Base-by-base conservation (phyloP, 176 grass and related monocot genomes). In the Melocanna baccifera region DNA sequence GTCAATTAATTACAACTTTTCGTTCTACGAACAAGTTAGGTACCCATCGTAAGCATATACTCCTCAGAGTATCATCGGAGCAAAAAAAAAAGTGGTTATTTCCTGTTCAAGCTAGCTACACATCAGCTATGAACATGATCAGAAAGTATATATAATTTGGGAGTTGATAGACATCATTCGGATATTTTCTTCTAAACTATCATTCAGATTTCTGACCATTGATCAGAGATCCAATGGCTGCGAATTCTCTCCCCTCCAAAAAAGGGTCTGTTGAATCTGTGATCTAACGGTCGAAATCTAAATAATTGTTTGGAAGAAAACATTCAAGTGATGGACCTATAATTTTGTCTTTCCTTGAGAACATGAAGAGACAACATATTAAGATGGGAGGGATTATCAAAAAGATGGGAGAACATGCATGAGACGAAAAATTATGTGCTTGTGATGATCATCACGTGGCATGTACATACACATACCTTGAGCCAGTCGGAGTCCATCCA, bases 401-500 rank as follows among this genome's bases (percentile, higher is more conserved):
- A 40, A 25, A 13, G 37, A 78, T 11, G 56, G n/a, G 36, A 28
- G 20, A 22, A 12, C 50, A 71, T 1, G 12, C 39, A 40, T 51
- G 45, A 84, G 43, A 65, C 19, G 30, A 61, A 59, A 67, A 73
- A 29, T 7, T 20, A 43, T 30, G 62, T 64, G n/a, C 3, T 26
- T 26, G 28, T 4, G 46, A 28, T 64, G 22, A 67, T 55, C 5
- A 30, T 4, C 20, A 9, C 18, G 4, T 6, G 34, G 62, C 6
- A 26, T 19, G 4, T 62, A 30, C 5, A 22, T 29, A 28, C 78
- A 43, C 78, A 37, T 93, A 96, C 94, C 94, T 96, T 96, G 77
- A 96, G 85, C 94, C 91, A 96, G 84, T 96, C 91, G 8, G 94
- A 90, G 78, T 96, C 94, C 91, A 96, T 88, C 89, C 89, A 91